Conservation (phyloP, 192 early-diverging fungal genomes). For the Kickxella alabastrina region DNA sequence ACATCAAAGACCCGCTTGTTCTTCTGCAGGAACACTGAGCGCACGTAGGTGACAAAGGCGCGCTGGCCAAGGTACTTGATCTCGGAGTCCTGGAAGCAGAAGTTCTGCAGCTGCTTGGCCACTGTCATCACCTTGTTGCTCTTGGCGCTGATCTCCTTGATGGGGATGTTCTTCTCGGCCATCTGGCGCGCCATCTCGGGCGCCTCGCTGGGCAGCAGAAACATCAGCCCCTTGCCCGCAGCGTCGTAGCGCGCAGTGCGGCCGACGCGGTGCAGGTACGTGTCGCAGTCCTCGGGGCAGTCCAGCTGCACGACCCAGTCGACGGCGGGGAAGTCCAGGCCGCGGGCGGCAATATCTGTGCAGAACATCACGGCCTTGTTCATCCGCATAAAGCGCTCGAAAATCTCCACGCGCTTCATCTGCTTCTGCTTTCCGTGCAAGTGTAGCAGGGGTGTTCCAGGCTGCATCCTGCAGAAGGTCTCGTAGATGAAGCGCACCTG, state of each 20-base stretch:
- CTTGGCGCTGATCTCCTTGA: slow-evolving; percentile 87
- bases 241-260: slow-evolving; percentile 94
- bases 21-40: slow-evolving; percentile 84
- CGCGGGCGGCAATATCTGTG: slow-evolving; percentile 94
- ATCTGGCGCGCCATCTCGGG: slow-evolving; percentile 75
- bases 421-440: slow-evolving; percentile 98
- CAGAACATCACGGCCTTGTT: slow-evolving; percentile 79
- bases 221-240: slow-evolving; percentile 78
- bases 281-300: slow-evolving; percentile 93
- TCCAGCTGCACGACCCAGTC: slow-evolving; percentile 99
- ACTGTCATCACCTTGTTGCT: slow-evolving; percentile 76
- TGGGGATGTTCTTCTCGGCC: slow-evolving; percentile 73
- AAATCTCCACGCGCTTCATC: slow-evolving; percentile 87
- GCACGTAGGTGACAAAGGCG: slow-evolving; percentile 92
- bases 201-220: slow-evolving; percentile 85
- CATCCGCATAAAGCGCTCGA: slow-evolving; percentile 80
- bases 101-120: slow-evolving; percentile 76
- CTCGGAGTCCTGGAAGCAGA: slow-evolving; percentile 91
- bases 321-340: slow-evolving; percentile 95
- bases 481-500: slow-evolving; percentile 94
- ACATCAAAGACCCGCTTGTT: slow-evolving; percentile 92
- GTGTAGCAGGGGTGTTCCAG: slow-evolving; percentile 85
- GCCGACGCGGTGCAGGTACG: slow-evolving; percentile 98
- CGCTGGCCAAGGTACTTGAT: slow-evolving; percentile 97
- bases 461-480: slow-evolving; percentile 91